phyloP scores from a whole-genome alignment of 371 early-diverging fungal species.

The Zopfochytrium polystomum region DNA sequence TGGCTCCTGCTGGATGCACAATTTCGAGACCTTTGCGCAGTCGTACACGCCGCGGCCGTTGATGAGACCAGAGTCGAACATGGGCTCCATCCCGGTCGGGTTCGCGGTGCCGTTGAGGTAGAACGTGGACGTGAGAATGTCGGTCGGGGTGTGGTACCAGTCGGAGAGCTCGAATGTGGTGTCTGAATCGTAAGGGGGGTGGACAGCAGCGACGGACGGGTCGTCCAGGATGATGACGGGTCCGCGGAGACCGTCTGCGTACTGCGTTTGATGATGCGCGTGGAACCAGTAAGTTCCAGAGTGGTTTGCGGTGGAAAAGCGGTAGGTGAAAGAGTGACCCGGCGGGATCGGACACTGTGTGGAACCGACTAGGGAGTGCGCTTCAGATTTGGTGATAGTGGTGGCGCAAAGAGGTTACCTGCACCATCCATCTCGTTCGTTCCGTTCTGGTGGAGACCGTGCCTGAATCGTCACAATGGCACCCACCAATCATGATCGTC shows the following conservation, averaged over 20 bases:
- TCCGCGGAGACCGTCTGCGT: constrained; percentile 75
- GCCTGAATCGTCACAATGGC: constrained; percentile 50
- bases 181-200: constrained; percentile 22
- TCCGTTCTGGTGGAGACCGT: constrained; percentile 54
- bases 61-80: constrained; percentile 40
- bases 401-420: constrained; percentile 15
- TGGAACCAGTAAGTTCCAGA: constrained; percentile 79
- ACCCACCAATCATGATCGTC: constrained; percentile 45
- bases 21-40: not conserved
- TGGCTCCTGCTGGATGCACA: not conserved
- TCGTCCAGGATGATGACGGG: constrained; percentile 67
- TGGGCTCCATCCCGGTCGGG: constrained; percentile 61
- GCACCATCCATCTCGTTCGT: constrained; percentile 66
- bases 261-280: constrained; percentile 65
- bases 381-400: too few species aligned
- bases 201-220: constrained; percentile 55
- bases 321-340: constrained; percentile 56
- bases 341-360: constrained; percentile 21
- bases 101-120: constrained; percentile 49
- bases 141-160: constrained; percentile 61
- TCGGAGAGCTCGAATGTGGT: constrained; percentile 51
- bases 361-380: constrained; percentile 9
- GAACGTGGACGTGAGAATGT: constrained; percentile 40
- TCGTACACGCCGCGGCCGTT: constrained; percentile 18
- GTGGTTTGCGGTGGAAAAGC: constrained; percentile 56